Conservation (phyloP, 352 stramenopile genomes). For the Halophytophthora polymorphica region DNA sequence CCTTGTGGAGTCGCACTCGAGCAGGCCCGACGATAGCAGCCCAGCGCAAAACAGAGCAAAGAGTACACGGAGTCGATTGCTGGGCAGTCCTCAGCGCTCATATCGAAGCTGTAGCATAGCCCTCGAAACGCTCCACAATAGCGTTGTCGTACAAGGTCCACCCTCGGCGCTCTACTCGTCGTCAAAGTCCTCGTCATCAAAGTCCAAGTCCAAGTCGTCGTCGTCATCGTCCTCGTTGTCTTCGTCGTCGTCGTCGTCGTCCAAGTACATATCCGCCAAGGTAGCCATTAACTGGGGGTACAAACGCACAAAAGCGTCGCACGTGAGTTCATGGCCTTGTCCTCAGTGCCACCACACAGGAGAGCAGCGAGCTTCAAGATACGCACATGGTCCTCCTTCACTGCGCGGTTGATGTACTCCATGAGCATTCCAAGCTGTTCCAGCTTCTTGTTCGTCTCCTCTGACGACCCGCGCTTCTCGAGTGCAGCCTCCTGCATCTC, state of each 20-base stretch:
- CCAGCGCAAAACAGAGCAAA: too few relatives aligned
- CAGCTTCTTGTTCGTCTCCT: slow-evolving; percentile 39
- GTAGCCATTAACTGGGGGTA: slow-evolving; percentile 4
- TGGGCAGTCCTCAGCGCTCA: too few relatives aligned
- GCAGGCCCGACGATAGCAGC: too few relatives aligned
- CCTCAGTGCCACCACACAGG: too few relatives aligned
- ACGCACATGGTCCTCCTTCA: slow-evolving; percentile 50
- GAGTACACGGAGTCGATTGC: too few relatives aligned
- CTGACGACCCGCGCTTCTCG: not conserved
- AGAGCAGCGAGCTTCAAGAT: not conserved
- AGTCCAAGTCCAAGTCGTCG: slow-evolving; percentile 25
- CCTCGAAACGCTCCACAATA: too few relatives aligned
- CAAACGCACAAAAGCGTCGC: not conserved
- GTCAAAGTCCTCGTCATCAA: slow-evolving; percentile 34
- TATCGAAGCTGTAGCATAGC: too few relatives aligned
- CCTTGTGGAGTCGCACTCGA: not conserved
- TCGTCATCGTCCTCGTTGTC: slow-evolving; percentile 18
- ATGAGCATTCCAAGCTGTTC: slow-evolving; percentile 55
- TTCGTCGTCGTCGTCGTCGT: slow-evolving; percentile 31
- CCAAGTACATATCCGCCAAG: slow-evolving; percentile 21
- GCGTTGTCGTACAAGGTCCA: too few relatives aligned
- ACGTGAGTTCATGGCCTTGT: not conserved
- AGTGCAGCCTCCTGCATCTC: slow-evolving; percentile 30
- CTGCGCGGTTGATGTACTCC: slow-evolving; percentile 51
- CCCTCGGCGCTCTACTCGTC: slow-evolving; percentile 18